These are phyloP conservation scores for Suillus variegatus DNA, from an alignment of 768 basidiomycete genomes.

Conservation along the genomic window DNA sequence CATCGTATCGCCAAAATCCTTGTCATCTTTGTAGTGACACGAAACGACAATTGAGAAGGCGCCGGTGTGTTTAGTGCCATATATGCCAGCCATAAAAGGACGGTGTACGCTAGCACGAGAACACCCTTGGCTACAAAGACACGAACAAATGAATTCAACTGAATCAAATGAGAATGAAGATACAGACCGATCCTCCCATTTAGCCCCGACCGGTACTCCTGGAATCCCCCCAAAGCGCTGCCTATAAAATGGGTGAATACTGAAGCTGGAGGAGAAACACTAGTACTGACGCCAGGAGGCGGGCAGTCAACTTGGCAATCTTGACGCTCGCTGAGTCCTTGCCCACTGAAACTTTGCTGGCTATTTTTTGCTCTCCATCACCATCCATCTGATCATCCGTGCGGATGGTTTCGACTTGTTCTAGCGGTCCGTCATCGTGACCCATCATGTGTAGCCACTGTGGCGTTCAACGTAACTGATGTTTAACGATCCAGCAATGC, in stretches of 20 bases:
- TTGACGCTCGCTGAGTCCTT: background rate
- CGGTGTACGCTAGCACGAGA: constrained; percentile 22
- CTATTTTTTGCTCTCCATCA: background rate
- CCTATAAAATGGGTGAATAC: constrained; percentile 12
- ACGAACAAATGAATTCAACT: background rate
- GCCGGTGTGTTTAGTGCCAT: constrained; percentile 15
- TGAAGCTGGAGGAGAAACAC: background rate
- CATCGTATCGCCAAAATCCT: constrained; percentile 29
- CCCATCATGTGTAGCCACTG: background rate
- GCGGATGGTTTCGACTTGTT: background rate
- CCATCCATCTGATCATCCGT: background rate
- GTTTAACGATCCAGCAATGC: background rate
- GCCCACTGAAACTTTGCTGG: background rate
- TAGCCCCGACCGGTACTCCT: constrained; percentile 21
- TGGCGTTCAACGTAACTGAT: background rate
- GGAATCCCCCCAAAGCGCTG: constrained; percentile 28
- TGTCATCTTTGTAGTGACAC: constrained; percentile 22
- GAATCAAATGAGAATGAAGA: background rate
- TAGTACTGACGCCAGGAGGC: background rate
- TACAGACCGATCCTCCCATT: constrained; percentile 21
- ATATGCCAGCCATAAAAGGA: constrained; percentile 17
- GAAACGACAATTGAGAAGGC: constrained; percentile 24
- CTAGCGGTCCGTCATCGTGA: no score
- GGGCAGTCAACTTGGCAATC: background rate
- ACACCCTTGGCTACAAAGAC: constrained; percentile 11